Base-by-base conservation (phyloP, 2,329 filamentous ascomycete species). In the Ilyonectria destructans region DNA sequence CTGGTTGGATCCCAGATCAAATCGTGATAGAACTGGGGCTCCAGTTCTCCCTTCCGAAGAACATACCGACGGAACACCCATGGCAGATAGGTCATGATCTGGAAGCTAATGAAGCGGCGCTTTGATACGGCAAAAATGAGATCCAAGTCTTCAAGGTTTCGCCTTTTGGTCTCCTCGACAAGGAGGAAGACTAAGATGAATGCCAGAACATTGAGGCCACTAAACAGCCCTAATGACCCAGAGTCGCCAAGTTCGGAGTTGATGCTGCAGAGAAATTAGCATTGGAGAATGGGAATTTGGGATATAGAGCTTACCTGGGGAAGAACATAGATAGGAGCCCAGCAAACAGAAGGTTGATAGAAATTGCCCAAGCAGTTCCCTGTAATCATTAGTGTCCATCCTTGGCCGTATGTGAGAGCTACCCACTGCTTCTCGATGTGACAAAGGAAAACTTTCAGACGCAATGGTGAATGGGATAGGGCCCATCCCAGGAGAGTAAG, bases 381-480 rank as follows among this genome's bases (percentile, higher is more conserved):
- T 77, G 74, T 4, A 33, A 9, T 13, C 8, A 13, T 48, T 40
- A 77, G 74, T 46, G 68, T 77, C 71, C n/a, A 33, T 19, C 10
- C 21, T n/a, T 40, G 19, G 17, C 43, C 13, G 6, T 13, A 3
- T 40, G 29, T 9, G 4, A 15, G 10, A 10, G 6, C 6, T 43
- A 62, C 75, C 65, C 65, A 77, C 76, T n/a, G 83, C 80, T 71
- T 87, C 85, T 64, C 85, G 81, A 69, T 86, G 84, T 4, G 84
- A 85, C 4, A 86, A 74, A 0, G 85, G 84, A 67, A 86, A 87
- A 59, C 82, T 83, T 71, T 86, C 85, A 7, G 84, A 83, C 13
- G 84, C 85, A 35, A 86, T 79, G 0, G 84, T 86, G 58, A 85
- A 86, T 1, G 84, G 82, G 21, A 86, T 85, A 0, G 85, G 85